Evolutionary conservation across 768 basidiomycete genomes (phyloP).

Genomic region (Phlebiopsis gigantea): DNA sequence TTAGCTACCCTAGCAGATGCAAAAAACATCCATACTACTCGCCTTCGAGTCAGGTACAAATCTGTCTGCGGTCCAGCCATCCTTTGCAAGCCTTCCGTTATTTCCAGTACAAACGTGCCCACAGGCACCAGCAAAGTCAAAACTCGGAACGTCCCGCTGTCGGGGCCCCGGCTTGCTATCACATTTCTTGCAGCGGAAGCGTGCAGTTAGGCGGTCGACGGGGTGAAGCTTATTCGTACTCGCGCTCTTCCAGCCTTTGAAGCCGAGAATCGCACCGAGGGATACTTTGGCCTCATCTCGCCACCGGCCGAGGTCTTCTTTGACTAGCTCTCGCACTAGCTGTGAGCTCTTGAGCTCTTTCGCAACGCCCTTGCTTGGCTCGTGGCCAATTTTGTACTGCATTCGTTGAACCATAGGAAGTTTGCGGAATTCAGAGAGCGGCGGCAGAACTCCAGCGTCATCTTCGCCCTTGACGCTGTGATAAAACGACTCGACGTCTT

Average conservation of each 20-base stretch:
- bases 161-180: slow-evolving; percentile 26
- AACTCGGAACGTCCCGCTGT: slow-evolving; percentile 34
- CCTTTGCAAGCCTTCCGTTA: slow-evolving; percentile 24
- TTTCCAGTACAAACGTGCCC: slow-evolving; percentile 44
- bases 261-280: slow-evolving; percentile 45
- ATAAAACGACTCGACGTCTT: slow-evolving; percentile 39
- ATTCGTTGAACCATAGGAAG: slow-evolving; percentile 8
- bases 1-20: not conserved
- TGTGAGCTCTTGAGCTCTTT: slow-evolving; percentile 11
- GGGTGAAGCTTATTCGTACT: slow-evolving; percentile 46
- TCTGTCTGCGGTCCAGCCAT: slow-evolving; percentile 41
- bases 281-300: slow-evolving; percentile 34
- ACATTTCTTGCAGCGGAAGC: slow-evolving; percentile 56
- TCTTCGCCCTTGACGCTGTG: slow-evolving; percentile 33
- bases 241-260: slow-evolving; percentile 45
- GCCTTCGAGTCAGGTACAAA: slow-evolving; percentile 63
- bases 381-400: not conserved
- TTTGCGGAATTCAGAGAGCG: slow-evolving; percentile 12
- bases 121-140: slow-evolving; percentile 57
- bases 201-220: slow-evolving; percentile 50
- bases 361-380: slow-evolving; percentile 1
- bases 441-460: not conserved
- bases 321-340: slow-evolving; percentile 34
- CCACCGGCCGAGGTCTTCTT: slow-evolving; percentile 47
- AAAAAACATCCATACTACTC: not conserved